Conservation (phyloP, 164 flowering plant genomes). For the Vitis riparia region DNA sequence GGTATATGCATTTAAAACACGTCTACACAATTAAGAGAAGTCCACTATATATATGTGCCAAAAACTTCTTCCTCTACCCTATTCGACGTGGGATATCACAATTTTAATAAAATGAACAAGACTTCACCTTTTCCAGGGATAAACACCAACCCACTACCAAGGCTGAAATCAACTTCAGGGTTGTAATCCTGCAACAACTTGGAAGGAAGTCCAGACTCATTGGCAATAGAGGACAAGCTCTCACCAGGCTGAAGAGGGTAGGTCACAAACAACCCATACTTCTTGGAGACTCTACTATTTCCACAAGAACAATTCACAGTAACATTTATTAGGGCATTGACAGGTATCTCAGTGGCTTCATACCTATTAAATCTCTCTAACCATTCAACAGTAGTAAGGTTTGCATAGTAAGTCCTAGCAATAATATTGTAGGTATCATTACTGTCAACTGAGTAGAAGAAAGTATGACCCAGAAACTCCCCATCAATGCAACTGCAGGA, state of each 20-base stretch:
- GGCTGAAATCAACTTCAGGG: conserved; percentile 20
- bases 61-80: neutral
- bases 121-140: conserved; percentile 38
- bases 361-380: conserved; percentile 16
- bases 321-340: conserved; percentile 27
- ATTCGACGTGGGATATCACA: neutral
- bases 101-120: neutral
- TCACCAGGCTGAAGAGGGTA: conserved; percentile 44
- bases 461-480: conserved; percentile 22
- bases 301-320: conserved; percentile 56
- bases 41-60: too few species aligned
- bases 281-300: conserved; percentile 22
- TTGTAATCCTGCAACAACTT: conserved; percentile 33
- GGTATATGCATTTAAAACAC: too few species aligned
- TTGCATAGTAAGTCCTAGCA: conserved; percentile 18
- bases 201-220: conserved; percentile 5
- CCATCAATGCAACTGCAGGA: conserved; percentile 36
- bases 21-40: too few species aligned
- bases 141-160: conserved; percentile 27
- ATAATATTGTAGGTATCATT: conserved; percentile 20
- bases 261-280: conserved; percentile 51
- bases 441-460: neutral
- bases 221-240: conserved; percentile 24
- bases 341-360: conserved; percentile 11
- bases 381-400: conserved; percentile 21